phyloP scores from a whole-genome alignment of 2,329 filamentous ascomycete species.

The Microsporum ferrugineum region DNA sequence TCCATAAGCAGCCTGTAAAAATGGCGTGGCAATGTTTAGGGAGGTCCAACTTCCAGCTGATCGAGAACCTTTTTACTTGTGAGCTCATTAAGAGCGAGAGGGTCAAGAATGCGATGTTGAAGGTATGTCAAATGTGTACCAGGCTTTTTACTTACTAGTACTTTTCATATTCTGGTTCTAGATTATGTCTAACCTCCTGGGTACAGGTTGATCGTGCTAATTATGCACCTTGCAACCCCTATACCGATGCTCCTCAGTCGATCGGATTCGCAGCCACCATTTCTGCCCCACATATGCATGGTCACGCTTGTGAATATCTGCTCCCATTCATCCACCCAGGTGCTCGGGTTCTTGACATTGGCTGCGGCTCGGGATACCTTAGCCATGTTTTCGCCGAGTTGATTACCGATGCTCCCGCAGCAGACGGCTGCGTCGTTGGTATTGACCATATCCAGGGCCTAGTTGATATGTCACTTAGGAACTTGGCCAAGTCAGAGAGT shows the following conservation, averaged over 20 bases:
- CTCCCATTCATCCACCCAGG: constrained; percentile 46
- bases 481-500: constrained; percentile 52
- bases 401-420: constrained; percentile 32
- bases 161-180: background rate
- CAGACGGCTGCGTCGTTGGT: constrained; percentile 50
- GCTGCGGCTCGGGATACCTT: constrained; percentile 68
- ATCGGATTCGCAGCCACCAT: constrained; percentile 61
- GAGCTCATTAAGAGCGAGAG: constrained; percentile 59
- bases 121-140: constrained; percentile 37
- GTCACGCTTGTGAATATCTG: constrained; percentile 51
- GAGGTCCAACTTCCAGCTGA: constrained; percentile 57
- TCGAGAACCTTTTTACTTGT: constrained; percentile 64
- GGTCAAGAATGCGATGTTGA: constrained; percentile 70
- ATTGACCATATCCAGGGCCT: constrained; percentile 62
- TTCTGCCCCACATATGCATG: constrained; percentile 63
- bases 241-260: constrained; percentile 59
- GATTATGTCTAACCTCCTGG: background rate
- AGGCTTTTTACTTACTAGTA: background rate
- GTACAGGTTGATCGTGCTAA: constrained; percentile 72
- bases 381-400: constrained; percentile 80
- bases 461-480: constrained; percentile 49
- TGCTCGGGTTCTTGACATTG: constrained; percentile 57
- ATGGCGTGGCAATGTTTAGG: constrained; percentile 93
- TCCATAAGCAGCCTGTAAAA: constrained; percentile 16
- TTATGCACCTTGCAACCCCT: constrained; percentile 61